Evolutionary conservation across 495 filamentous ascomycete species (phyloP).

Genomic region (Trichocladium uniseriatum): DNA sequence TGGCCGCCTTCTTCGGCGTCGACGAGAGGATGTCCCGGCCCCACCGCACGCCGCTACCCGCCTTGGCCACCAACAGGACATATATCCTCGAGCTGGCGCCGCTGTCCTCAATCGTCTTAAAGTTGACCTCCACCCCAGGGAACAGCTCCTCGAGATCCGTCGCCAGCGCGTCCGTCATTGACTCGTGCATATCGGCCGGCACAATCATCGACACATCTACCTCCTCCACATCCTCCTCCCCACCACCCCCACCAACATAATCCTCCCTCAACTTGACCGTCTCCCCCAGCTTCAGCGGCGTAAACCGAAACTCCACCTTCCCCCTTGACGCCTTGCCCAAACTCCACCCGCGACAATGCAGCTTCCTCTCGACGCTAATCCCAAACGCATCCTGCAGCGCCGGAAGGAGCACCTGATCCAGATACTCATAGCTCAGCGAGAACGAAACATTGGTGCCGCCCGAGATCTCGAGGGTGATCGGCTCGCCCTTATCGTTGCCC

Average conservation of each 20-base stretch:
- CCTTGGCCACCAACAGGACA: conserved; percentile 63
- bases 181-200: conserved; percentile 36
- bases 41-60: conserved; percentile 48
- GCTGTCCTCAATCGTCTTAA: conserved; percentile 49
- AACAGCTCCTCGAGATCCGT: conserved; percentile 30
- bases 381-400: conserved; percentile 56
- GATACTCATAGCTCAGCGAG: conserved; percentile 68
- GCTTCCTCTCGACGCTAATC: conserved; percentile 42
- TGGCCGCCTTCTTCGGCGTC: conserved; percentile 35
- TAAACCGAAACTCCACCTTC: conserved; percentile 48
- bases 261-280: conserved; percentile 36
- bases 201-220: conserved; percentile 53
- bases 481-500: conserved; percentile 30
- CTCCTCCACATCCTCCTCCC: conserved; percentile 33
- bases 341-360: conserved; percentile 61
- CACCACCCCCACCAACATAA: neutral
- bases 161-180: conserved; percentile 30
- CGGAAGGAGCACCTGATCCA: conserved; percentile 65
- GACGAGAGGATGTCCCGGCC: conserved; percentile 58
- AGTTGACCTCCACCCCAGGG: conserved; percentile 39
- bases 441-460: conserved; percentile 72
- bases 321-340: conserved; percentile 49
- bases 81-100: conserved; percentile 54
- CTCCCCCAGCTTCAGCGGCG: conserved; percentile 38
- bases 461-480: conserved; percentile 50